Evolutionary conservation across 805 yeast genomes (phyloP), one percentile per base, ranked within the genome.

Genomic region (Debaryomyces castellii): DNA sequence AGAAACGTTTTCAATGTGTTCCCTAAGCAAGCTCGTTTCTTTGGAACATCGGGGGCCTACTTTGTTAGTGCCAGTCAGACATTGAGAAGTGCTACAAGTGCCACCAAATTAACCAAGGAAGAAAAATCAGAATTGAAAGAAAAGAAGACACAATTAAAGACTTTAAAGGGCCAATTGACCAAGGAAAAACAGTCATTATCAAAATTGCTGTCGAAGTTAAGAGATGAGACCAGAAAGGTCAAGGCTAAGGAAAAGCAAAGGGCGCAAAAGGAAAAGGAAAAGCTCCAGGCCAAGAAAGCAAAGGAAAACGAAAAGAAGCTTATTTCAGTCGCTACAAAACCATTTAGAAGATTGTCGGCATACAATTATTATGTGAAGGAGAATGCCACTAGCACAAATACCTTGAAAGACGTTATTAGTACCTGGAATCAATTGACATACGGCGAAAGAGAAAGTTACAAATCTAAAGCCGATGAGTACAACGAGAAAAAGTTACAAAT

Each of bases 391-490:
- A 35, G 36, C 2, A 40, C 28, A 11, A 35, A 32, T 34, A 34
- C 45, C 22, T 46, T 66, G 18, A 46, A 42, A 17, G 55, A 55
- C 14, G 48, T 52, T 12, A 45, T 58, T 12, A 51, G 52, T 24
- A 38, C 55, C 25, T 69, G 73, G 71, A 46, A 50, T 2, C 22
- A 41, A 5, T 61, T 71, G 51, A 35, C 61, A 9, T 60, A 51
- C 6, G 45, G 44, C 25, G 74, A 71, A 48, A 66, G 63, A 52
- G 63, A 56, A 11, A 48, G 37, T 4, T 68, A 43, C 48, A 44
- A 48, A 16, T 49, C 41, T 2, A 53, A 57, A 44, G 71, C 69
- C n/a, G 57, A 55, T n/a, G 58, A 53, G 37, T 48, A 53, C 51
- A 67, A 67, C 46, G 64, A 53, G 10, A 60, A 60, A 33, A 52